Evolutionary conservation across 495 filamentous ascomycete genomes (phyloP).

Genomic region (Hypoxylon lenormandii): DNA sequence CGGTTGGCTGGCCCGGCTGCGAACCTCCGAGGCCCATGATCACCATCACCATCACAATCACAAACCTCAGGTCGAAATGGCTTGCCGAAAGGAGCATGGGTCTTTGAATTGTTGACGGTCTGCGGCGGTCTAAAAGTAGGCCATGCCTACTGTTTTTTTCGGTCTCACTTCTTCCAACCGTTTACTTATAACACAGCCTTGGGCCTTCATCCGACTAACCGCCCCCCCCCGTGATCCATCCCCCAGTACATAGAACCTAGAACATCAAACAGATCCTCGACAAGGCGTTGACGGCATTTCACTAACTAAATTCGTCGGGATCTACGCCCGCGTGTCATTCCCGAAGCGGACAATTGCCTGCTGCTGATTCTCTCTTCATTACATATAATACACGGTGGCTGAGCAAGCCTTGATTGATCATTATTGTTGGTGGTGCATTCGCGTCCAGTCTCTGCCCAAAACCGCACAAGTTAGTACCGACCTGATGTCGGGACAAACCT

Average conservation of each 20-base stretch:
- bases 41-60: conserved; percentile 6
- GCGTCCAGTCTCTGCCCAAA: conserved; percentile 30
- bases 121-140: conserved; percentile 27
- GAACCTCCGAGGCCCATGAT: conserved; percentile 38
- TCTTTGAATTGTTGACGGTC: conserved; percentile 24
- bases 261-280: conserved; percentile 40
- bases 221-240: conserved; percentile 31
- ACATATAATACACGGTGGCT: conserved; percentile 39
- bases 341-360: conserved; percentile 38
- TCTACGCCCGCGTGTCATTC: conserved; percentile 41
- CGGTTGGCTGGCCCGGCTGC: conserved; percentile 41
- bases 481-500: conserved; percentile 20
- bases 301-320: conserved; percentile 43
- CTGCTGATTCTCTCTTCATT: conserved; percentile 23
- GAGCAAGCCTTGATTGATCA: conserved; percentile 30
- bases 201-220: conserved; percentile 34
- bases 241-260: conserved; percentile 23
- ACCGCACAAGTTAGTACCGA: conserved; percentile 26
- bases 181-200: conserved; percentile 39
- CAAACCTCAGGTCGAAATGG: conserved; percentile 28
- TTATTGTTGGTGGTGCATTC: conserved; percentile 30
- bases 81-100: conserved; percentile 32
- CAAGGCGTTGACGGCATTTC: conserved; percentile 15
- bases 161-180: conserved; percentile 13
- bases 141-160: conserved; percentile 27